Evolutionary conservation across 2,329 filamentous ascomycete species (phyloP).

Genomic region (Exophiala phaeomuriformis): DNA sequence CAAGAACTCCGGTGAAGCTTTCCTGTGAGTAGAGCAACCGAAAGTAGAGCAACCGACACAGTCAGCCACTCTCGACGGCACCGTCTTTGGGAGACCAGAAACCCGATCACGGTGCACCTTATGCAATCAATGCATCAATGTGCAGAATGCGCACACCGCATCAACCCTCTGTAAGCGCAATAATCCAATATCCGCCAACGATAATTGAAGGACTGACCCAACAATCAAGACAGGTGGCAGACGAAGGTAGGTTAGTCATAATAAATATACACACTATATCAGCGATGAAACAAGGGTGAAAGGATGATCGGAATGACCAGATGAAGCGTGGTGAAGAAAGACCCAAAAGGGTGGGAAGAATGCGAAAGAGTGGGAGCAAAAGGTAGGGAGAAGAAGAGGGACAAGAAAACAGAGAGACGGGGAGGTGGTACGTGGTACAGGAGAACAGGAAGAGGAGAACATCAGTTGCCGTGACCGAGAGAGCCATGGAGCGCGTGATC

Average conservation of each 20-base stretch:
- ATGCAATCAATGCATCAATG: no score
- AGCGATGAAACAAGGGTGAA: neutral
- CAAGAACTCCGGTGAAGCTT: no score
- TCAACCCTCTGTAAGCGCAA: no score
- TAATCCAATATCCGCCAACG: no score
- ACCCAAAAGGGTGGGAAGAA: constrained; percentile 1
- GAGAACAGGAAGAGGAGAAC: neutral
- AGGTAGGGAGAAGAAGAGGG: neutral
- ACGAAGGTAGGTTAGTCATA: neutral
- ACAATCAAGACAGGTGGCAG: neutral
- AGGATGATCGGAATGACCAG: neutral
- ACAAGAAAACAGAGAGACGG: neutral
- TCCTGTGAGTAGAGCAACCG: no score
- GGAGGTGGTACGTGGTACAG: neutral
- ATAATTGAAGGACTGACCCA: no score
- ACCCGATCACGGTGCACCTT: no score
- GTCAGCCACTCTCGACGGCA: no score
- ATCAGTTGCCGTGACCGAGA: neutral
- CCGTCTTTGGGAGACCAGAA: no score
- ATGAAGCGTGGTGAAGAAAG: constrained; percentile 9
- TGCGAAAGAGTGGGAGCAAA: neutral
- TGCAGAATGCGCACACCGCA: no score
- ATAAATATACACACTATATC: no score
- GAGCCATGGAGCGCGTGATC: neutral
- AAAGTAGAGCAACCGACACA: no score